These are phyloP conservation scores for Hyaloperonospora brassicae DNA, from an alignment of 352 stramenopile species.

Conservation along the genomic window DNA sequence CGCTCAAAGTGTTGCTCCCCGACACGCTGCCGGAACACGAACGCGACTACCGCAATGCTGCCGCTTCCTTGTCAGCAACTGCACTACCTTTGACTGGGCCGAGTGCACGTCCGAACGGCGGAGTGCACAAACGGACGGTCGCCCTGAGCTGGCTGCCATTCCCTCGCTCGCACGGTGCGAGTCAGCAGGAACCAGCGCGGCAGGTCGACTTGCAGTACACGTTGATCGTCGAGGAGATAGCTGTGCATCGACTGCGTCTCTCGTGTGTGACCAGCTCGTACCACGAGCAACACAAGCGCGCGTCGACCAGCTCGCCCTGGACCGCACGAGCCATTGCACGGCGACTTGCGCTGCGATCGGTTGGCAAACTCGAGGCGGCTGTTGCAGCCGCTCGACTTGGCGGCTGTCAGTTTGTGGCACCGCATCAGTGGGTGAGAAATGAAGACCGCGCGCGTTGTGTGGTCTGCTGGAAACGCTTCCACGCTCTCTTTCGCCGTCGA, in stretches of 20 bases:
- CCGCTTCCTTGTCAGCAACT: constrained; percentile 9
- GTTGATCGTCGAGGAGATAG: constrained; percentile 56
- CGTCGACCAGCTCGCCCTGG: constrained; percentile 22
- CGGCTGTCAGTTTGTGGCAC: constrained; percentile 32
- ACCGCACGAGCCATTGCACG: constrained; percentile 33
- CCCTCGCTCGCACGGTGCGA: constrained; percentile 23
- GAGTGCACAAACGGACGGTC: constrained; percentile 49
- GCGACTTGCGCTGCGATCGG: constrained; percentile 37
- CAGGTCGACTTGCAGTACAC: constrained; percentile 56
- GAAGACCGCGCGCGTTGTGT: constrained; percentile 46
- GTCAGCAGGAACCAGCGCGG: constrained; percentile 15
- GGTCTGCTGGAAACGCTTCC: constrained; percentile 62
- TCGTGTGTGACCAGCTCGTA: constrained; percentile 54
- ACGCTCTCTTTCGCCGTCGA: constrained; percentile 41
- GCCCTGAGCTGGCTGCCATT: constrained; percentile 57
- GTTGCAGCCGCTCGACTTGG: constrained; percentile 43
- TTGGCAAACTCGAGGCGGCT: constrained; percentile 40
- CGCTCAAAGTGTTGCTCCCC: constrained; percentile 46
- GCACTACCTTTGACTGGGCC: constrained; percentile 21
- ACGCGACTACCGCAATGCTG: constrained; percentile 10
- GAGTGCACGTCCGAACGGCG: constrained; percentile 31
- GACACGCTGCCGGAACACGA: constrained; percentile 20
- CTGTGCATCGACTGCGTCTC: constrained; percentile 33
- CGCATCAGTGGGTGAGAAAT: constrained; percentile 58
- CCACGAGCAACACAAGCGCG: constrained; percentile 33